Base-by-base conservation (phyloP, 331 rosid genomes). In the Acacia concinna region DNA sequence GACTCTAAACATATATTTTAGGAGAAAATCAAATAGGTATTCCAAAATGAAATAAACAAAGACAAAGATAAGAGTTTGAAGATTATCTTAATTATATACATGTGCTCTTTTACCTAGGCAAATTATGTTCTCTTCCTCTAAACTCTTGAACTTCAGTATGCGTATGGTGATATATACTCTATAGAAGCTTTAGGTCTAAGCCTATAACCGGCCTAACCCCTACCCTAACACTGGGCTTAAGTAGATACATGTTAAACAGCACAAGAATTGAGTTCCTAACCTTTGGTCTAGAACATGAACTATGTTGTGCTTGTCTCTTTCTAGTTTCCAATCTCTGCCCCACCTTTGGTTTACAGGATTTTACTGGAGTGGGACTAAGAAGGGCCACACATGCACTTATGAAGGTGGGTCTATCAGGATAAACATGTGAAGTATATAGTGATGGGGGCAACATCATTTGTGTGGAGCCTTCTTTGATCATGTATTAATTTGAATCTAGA, bases 321-420 rank as follows among this genome's bases (percentile, higher is more conserved):
- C 76, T 60, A 46, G 46, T 23, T 12, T 57, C 52, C 17, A 73
- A 44, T 59, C 67, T 59, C 64, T 87, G 90, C 88, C 84, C 38
- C 86, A 84, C 78, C 88, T 81, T 88, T 90, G 57, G 78, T 79
- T 6, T 79, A 85, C 91, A 89, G 72, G 81, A 87, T 81, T 52
- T n/a, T 65, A 83, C 87, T 84, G 84, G 78, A 28, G 65, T 79
- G 86, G 76, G 86, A 57, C 60, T 73, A 77, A 80, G 77, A 82
- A 81, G 83, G 86, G 78, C 31, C 63, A 76, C 71, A 81, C 79
- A 79, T 69, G 88, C 90, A 90, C 87, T 88, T 84, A 41, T 59
- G 77, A 87, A 75, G 75, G 83, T 80, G 79, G 83, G 73, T 57
- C 75, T 78, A 65, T 47, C 40, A 64, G 84, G 86, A 86, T 79